phyloP scores from a whole-genome alignment of 1,284 basidiomycete genomes.

The Moesziomyces sp. region DNA sequence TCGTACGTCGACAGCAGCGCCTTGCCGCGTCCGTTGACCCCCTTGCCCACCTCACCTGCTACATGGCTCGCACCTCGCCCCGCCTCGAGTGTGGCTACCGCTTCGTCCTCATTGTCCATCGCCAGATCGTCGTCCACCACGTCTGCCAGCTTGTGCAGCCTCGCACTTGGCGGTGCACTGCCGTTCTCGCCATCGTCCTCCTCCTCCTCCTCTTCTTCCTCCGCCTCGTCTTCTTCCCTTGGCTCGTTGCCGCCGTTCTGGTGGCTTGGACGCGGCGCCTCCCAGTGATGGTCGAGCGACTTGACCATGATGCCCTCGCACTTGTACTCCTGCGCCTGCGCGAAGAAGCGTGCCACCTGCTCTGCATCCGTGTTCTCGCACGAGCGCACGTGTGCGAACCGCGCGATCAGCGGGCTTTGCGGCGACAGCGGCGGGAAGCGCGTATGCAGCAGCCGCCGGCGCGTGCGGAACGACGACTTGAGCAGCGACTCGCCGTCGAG shows the following conservation, averaged over 20 bases:
- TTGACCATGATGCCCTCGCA: slow-evolving; percentile 96
- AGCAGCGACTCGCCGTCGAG: slow-evolving; percentile 76
- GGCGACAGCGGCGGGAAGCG: slow-evolving; percentile 68
- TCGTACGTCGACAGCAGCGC: slow-evolving; percentile 88
- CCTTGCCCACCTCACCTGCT: slow-evolving; percentile 39
- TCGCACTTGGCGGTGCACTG: slow-evolving; percentile 1
- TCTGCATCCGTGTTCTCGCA: slow-evolving; percentile 78
- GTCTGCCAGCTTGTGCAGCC: slow-evolving; percentile 54
- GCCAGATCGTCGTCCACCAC: slow-evolving; percentile 55
- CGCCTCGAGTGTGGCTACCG: slow-evolving; percentile 24
- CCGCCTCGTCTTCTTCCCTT: slow-evolving; percentile 15
- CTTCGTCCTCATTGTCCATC: slow-evolving; percentile 53
- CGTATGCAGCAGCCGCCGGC: slow-evolving; percentile 76
- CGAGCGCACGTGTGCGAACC: slow-evolving; percentile 80
- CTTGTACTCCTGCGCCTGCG: slow-evolving; percentile 79
- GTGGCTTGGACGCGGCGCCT: slow-evolving; percentile 12
- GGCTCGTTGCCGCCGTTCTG: slow-evolving; percentile 66
- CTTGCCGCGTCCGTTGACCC: slow-evolving; percentile 72
- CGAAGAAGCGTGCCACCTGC: slow-evolving; percentile 81
- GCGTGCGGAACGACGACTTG: slow-evolving; percentile 77
- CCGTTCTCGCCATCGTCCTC: slow-evolving; percentile 39
- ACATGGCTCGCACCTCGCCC: background rate
- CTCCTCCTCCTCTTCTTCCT: slow-evolving; percentile 2
- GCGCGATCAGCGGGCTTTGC: slow-evolving; percentile 72
- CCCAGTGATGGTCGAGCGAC: slow-evolving; percentile 71